phyloP scores from a whole-genome alignment of 768 basidiomycete genomes.

The Gyrodon lividus region DNA sequence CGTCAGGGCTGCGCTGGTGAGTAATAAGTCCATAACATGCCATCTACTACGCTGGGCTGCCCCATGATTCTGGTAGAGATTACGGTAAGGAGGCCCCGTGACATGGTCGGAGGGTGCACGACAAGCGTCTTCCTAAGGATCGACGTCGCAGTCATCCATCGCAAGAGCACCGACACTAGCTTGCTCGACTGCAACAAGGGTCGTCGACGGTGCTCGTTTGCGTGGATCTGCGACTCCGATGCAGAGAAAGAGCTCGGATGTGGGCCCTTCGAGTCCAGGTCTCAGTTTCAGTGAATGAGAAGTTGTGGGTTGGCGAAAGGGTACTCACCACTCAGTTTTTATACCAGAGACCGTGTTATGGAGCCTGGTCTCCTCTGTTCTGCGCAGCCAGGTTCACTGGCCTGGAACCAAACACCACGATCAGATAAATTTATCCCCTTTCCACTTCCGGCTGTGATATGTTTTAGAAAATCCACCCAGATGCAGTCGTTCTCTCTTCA shows the following conservation, averaged over 20 bases:
- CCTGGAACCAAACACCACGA: conserved; percentile 7
- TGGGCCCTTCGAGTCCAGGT: conserved; percentile 7
- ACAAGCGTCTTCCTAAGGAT: conserved; percentile 36
- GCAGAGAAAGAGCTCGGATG: conserved; percentile 25
- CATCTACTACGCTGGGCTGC: too few species aligned
- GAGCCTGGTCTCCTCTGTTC: neutral
- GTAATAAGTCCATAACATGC: too few species aligned
- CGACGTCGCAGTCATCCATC: conserved; percentile 78
- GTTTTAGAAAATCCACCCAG: conserved; percentile 7
- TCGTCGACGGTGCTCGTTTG: conserved; percentile 28
- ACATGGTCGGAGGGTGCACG: conserved; percentile 1
- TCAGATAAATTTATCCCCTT: neutral
- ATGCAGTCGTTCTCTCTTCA: neutral
- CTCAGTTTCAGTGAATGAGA: conserved; percentile 3
- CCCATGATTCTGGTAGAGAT: neutral
- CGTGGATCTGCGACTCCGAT: conserved; percentile 34
- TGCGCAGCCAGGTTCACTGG: neutral
- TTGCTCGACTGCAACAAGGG: conserved; percentile 27
- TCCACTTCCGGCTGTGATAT: conserved; percentile 2
- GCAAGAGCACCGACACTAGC: conserved; percentile 50
- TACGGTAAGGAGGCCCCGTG: too few species aligned
- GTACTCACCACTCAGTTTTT: conserved; percentile 19
- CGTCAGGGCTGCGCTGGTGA: too few species aligned
- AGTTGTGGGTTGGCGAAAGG: conserved; percentile 2
- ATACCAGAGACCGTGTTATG: conserved; percentile 6